These are phyloP conservation scores for Otatea glauca DNA, from an alignment of 176 grass and related monocot genomes.

Conservation along the genomic window DNA sequence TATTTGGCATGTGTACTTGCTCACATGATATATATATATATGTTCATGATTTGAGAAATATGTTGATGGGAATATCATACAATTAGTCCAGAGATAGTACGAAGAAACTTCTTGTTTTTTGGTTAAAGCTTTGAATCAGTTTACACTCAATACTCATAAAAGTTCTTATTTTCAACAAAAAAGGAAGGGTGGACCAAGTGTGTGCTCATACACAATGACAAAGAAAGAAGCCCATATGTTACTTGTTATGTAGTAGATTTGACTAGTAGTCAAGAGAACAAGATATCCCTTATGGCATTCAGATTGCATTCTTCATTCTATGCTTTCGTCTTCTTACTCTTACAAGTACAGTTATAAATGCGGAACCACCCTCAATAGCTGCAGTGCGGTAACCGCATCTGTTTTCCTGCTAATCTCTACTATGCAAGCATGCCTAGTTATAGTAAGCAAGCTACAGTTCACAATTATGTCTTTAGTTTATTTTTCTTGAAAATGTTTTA, in stretches of 20 bases:
- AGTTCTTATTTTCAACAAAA: slow-evolving; percentile 14
- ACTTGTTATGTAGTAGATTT: slow-evolving; percentile 11
- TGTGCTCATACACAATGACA: neutral
- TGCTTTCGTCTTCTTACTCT: slow-evolving; percentile 16
- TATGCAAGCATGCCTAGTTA: neutral
- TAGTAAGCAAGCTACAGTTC: neutral
- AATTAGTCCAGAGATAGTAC: too few species aligned
- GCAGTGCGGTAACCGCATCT: neutral
- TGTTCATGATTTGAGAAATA: slow-evolving; percentile 35
- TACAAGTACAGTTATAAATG: neutral
- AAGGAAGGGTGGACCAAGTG: neutral
- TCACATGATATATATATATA: too few species aligned
- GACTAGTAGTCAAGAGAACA: neutral
- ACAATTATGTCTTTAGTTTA: neutral
- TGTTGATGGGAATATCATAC: too few species aligned
- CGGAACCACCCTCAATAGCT: neutral
- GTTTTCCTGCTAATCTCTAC: slow-evolving; percentile 22
- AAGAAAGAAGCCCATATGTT: neutral
- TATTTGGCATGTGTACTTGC: neutral
- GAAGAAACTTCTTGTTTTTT: too few species aligned
- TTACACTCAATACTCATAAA: too few species aligned
- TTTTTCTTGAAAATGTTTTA: neutral
- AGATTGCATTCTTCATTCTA: slow-evolving; percentile 21
- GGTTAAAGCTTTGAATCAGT: too few species aligned
- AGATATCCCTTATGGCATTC: neutral